These are phyloP conservation scores for Cucurbitaria berberidis DNA, from an alignment of 2,329 filamentous ascomycete genomes.

Conservation along the genomic window DNA sequence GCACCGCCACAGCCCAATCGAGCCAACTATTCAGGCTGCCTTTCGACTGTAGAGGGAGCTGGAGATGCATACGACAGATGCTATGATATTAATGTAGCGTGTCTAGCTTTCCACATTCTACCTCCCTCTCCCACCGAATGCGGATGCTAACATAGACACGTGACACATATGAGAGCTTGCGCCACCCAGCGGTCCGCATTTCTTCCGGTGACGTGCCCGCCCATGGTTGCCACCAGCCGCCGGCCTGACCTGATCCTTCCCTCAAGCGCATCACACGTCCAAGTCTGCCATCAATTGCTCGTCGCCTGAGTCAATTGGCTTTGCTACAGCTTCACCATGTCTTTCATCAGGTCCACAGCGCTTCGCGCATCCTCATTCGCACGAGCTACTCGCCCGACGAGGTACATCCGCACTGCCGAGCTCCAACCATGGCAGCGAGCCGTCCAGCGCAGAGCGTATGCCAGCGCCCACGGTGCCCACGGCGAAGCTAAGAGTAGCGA, in stretches of 20 bases:
- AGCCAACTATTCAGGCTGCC: background rate
- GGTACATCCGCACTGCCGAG: conserved; percentile 43
- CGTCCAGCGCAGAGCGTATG: conserved; percentile 49
- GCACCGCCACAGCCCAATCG: conserved; percentile 1
- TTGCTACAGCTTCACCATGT: conserved; percentile 48
- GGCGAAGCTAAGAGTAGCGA: conserved; percentile 46
- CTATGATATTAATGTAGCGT: no score
- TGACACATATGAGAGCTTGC: background rate
- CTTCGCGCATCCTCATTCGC: conserved; percentile 47
- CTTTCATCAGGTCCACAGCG: conserved; percentile 45
- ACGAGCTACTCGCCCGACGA: conserved; percentile 44
- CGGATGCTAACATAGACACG: no score
- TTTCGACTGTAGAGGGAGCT: background rate
- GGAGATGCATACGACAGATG: background rate
- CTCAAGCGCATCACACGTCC: conserved; percentile 14
- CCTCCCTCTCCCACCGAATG: no score
- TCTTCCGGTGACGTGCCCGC: conserved; percentile 18
- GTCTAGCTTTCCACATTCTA: no score
- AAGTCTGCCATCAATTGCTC: conserved; percentile 40
- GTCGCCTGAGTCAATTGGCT: conserved; percentile 43
- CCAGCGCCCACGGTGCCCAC: conserved; percentile 42
- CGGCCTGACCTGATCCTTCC: conserved; percentile 25
- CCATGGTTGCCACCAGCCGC: conserved; percentile 15
- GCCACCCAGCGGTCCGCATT: background rate
- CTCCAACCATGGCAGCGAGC: conserved; percentile 48